Evolutionary conservation across 1,139 yeast genomes (phyloP).

Genomic region (Saccharomyces hybrid): DNA sequence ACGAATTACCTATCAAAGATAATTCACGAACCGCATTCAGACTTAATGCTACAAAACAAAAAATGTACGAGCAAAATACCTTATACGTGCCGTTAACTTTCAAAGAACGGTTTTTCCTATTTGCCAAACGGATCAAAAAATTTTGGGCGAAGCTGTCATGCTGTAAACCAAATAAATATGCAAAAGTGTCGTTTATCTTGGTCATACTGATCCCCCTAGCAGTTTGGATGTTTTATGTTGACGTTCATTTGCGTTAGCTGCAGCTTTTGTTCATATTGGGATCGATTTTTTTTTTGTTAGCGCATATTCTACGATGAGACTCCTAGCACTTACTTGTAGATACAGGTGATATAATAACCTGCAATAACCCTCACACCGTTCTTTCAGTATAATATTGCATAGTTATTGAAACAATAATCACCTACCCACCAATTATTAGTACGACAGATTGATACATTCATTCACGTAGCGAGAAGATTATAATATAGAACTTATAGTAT

Average conservation of each 20-base stretch:
- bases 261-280: not conserved
- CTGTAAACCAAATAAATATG: not conserved
- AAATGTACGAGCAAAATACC: not conserved
- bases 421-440: too few relatives aligned
- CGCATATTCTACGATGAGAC: too few relatives aligned
- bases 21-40: not conserved
- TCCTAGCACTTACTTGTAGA: too few relatives aligned
- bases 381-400: too few relatives aligned
- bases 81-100: not conserved
- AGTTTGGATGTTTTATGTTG: not conserved
- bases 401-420: too few relatives aligned
- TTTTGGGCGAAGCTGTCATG: not conserved
- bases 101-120: not conserved
- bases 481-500: too few relatives aligned
- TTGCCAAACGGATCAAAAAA: not conserved
- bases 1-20: not conserved
- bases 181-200: not conserved
- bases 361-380: too few relatives aligned
- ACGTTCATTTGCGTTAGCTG: not conserved
- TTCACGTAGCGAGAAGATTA: too few relatives aligned
- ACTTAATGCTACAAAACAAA: not conserved
- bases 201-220: not conserved
- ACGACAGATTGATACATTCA: too few relatives aligned
- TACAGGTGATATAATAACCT: too few relatives aligned
- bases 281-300: too few relatives aligned